Conservation (phyloP, 495 filamentous ascomycete genomes). For the Hyphodiscus hymeniophilus region DNA sequence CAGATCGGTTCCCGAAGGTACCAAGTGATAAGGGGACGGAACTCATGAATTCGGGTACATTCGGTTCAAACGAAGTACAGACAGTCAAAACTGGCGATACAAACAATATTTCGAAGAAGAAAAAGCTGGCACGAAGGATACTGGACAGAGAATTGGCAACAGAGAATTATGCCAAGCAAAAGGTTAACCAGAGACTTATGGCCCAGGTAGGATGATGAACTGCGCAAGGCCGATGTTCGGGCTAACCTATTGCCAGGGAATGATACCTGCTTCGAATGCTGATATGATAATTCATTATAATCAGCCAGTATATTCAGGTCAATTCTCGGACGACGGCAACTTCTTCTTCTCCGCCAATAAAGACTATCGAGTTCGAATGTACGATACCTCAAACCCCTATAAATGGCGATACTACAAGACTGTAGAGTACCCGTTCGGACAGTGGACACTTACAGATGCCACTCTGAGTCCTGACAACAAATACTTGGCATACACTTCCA, state of each 20-base stretch:
- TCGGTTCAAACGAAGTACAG: constrained; percentile 54
- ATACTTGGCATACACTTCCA: constrained; percentile 78
- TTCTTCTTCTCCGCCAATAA: constrained; percentile 95
- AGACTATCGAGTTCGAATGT: constrained; percentile 92
- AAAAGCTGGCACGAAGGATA: constrained; percentile 53
- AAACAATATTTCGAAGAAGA: constrained; percentile 42
- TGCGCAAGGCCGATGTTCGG: not conserved
- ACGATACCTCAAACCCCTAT: constrained; percentile 94
- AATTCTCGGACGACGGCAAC: constrained; percentile 94
- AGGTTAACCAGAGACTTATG: constrained; percentile 52
- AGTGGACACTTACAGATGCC: constrained; percentile 96
- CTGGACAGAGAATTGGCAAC: constrained; percentile 75
- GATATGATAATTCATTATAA: constrained; percentile 87
- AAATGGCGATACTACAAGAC: constrained; percentile 96
- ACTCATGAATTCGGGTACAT: constrained; percentile 72
- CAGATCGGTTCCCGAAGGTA: constrained; percentile 57
- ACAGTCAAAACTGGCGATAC: constrained; percentile 27
- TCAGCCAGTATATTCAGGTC: constrained; percentile 82
- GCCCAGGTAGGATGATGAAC: constrained; percentile 43
- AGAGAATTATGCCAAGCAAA: constrained; percentile 41
- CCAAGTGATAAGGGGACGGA: constrained; percentile 67
- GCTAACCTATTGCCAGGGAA: constrained; percentile 28
- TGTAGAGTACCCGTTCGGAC: constrained; percentile 72
- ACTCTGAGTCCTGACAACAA: constrained; percentile 86
- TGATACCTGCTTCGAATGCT: constrained; percentile 64